These are phyloP conservation scores for Pythium oligandrum DNA, from an alignment of 352 stramenopile genomes.

Conservation along the genomic window DNA sequence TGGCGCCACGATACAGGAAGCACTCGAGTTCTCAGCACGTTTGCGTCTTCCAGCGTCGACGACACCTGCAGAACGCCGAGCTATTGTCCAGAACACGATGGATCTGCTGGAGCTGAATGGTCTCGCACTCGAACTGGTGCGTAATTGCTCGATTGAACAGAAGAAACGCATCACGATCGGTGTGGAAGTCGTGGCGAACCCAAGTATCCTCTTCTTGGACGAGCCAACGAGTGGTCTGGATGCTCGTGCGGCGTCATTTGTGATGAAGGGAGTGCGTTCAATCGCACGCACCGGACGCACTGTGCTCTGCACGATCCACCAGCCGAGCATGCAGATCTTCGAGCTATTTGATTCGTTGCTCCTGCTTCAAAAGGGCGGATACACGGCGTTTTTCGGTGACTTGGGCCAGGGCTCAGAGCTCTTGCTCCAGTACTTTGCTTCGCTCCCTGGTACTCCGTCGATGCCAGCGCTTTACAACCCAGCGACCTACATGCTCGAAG, in stretches of 20 bases:
- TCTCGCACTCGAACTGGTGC: slow-evolving; percentile 38
- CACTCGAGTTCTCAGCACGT: slow-evolving; percentile 12
- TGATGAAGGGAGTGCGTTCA: slow-evolving; percentile 64
- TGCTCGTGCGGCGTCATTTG: slow-evolving; percentile 56
- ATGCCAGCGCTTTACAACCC: slow-evolving; percentile 68
- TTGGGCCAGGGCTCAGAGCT: slow-evolving; percentile 51
- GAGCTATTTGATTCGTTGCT: slow-evolving; percentile 81
- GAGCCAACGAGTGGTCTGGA: slow-evolving; percentile 83
- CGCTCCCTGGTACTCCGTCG: slow-evolving; percentile 35
- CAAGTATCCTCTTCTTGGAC: slow-evolving; percentile 87
- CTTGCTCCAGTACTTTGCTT: slow-evolving; percentile 73
- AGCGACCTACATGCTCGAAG: slow-evolving; percentile 80
- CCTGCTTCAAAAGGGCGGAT: slow-evolving; percentile 48
- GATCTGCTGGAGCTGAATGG: slow-evolving; percentile 47
- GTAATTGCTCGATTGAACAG: slow-evolving; percentile 78
- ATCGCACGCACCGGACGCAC: slow-evolving; percentile 67
- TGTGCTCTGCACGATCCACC: slow-evolving; percentile 37
- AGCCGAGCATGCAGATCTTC: slow-evolving; percentile 66
- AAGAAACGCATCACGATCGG: slow-evolving; percentile 85
- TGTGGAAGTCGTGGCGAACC: slow-evolving; percentile 82
- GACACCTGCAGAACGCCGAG: slow-evolving; percentile 3
- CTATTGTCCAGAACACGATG: slow-evolving; percentile 43
- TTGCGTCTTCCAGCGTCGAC: slow-evolving; percentile 10
- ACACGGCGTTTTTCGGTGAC: slow-evolving; percentile 70
- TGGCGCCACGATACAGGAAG: slow-evolving; percentile 20